Percentiles rank a stretch among this genome's conserved stretches.
Conservation (phyloP, 306 rosid species). For the Argentina anserina region DNA sequence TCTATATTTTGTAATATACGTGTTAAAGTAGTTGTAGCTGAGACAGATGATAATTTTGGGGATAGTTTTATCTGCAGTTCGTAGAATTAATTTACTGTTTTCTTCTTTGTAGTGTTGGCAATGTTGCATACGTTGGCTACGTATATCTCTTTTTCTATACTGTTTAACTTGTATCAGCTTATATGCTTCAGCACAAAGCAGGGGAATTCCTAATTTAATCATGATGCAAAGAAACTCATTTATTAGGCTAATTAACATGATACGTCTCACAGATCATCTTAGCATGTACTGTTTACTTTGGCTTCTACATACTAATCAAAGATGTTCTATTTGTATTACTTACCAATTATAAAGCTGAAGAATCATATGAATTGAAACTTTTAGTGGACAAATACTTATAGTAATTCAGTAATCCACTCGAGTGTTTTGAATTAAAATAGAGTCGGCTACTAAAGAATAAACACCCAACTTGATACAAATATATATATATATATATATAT, state of each 20-base stretch:
- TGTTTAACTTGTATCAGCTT: not conserved
- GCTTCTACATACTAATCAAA: not conserved
- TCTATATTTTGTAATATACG: not conserved
- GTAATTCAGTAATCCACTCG: not conserved
- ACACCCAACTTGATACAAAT: too few relatives aligned
- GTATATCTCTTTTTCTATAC: too few relatives aligned
- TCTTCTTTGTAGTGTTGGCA: not conserved
- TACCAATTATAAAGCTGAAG: too few relatives aligned
- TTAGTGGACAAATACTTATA: too few relatives aligned
- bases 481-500: too few relatives aligned
- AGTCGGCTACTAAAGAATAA: too few relatives aligned
- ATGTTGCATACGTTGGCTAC: not conserved
- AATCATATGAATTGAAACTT: too few relatives aligned
- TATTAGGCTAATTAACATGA: not conserved
- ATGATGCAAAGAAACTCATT: not conserved
- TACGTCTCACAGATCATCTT: not conserved
- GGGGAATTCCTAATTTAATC: not conserved
- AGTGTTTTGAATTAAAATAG: too few relatives aligned
- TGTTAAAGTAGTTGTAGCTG: not conserved
- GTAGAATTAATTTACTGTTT: too few relatives aligned
- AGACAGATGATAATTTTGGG: not conserved
- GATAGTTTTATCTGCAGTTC: too few relatives aligned
- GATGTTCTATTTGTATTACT: too few relatives aligned
- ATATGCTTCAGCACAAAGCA: not conserved
- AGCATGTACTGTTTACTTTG: not conserved